Percentiles rank a stretch among this genome's conserved stretches.
phyloP scores from a whole-genome alignment of 2,329 filamentous ascomycete genomes.

The Diaporthe sp. region DNA sequence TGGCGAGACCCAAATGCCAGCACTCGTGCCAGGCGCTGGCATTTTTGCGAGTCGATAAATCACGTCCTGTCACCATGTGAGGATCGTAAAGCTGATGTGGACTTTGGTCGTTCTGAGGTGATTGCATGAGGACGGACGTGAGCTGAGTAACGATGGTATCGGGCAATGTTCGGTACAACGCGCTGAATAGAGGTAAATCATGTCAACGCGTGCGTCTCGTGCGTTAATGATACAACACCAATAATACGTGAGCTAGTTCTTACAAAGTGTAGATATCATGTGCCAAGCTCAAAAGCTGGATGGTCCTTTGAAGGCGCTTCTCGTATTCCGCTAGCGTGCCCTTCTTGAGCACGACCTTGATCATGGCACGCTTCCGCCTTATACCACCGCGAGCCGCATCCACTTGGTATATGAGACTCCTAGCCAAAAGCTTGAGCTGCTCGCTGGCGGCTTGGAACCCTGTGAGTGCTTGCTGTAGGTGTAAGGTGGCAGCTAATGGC shows the following conservation, averaged over 20 bases:
- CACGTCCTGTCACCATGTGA: accelerated
- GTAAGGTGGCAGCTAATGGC: background rate
- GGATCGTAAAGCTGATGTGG: accelerated
- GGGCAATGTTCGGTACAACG: background rate
- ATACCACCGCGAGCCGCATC: background rate
- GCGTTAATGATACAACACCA: background rate
- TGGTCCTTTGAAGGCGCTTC: background rate
- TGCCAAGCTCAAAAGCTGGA: background rate
- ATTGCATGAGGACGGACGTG: background rate
- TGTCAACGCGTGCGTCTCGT: no score
- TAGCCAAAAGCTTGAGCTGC: background rate
- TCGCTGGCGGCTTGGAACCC: background rate
- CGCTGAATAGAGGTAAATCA: background rate
- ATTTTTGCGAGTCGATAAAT: background rate
- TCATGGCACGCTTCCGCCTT: background rate
- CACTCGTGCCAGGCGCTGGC: background rate
- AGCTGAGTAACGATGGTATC: background rate
- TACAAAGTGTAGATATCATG: background rate
- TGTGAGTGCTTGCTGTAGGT: background rate
- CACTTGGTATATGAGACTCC: background rate
- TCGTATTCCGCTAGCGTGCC: background rate
- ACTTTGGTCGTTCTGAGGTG: no score
- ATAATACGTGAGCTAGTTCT: background rate
- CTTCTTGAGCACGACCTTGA: constrained; percentile 3
- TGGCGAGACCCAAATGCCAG: background rate